These are phyloP conservation scores for Quercus parvula DNA, from an alignment of 306 rosid genomes.

Conservation along the genomic window DNA sequence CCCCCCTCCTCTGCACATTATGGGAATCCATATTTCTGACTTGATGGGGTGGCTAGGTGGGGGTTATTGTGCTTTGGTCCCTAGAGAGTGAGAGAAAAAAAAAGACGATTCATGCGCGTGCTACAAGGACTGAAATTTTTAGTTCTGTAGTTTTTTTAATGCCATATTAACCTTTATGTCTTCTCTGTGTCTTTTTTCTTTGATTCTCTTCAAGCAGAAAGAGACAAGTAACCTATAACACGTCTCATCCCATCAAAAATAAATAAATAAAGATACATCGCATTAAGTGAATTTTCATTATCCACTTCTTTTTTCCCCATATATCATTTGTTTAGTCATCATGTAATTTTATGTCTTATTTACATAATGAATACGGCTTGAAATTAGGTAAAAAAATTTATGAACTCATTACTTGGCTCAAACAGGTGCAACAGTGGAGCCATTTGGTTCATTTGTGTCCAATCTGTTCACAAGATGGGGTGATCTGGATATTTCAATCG, in stretches of 20 bases:
- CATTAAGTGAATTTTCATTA: slow-evolving; percentile 8
- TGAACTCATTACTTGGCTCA: slow-evolving; percentile 26
- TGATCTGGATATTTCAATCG: slow-evolving; percentile 86
- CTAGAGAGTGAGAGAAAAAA: not conserved
- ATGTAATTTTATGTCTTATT: slow-evolving; percentile 4
- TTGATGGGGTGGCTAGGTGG: too few species aligned
- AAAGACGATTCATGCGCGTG: not conserved
- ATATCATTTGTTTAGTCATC: not conserved
- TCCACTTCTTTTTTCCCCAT: slow-evolving; percentile 1
- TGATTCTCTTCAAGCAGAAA: not conserved
- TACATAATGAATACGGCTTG: not conserved
- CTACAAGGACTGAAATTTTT: slow-evolving; percentile 15
- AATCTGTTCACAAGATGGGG: slow-evolving; percentile 76
- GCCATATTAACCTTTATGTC: not conserved
- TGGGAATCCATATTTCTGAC: too few species aligned
- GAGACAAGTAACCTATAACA: not conserved
- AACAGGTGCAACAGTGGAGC: slow-evolving; percentile 91
- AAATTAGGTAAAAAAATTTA: slow-evolving; percentile 7
- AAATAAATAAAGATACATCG: slow-evolving; percentile 4
- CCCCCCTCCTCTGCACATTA: too few species aligned
- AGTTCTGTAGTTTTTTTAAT: slow-evolving; percentile 1
- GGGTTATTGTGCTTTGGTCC: too few species aligned
- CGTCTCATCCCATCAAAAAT: too few species aligned
- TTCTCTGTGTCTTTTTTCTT: slow-evolving; percentile 3
- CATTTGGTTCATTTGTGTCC: slow-evolving; percentile 93